A percentile compares a stretch with the other conserved stretches of the same genome.
Evolutionary conservation across 2,329 filamentous ascomycete genomes (phyloP).

Genomic region (Colletotrichum sp.): DNA sequence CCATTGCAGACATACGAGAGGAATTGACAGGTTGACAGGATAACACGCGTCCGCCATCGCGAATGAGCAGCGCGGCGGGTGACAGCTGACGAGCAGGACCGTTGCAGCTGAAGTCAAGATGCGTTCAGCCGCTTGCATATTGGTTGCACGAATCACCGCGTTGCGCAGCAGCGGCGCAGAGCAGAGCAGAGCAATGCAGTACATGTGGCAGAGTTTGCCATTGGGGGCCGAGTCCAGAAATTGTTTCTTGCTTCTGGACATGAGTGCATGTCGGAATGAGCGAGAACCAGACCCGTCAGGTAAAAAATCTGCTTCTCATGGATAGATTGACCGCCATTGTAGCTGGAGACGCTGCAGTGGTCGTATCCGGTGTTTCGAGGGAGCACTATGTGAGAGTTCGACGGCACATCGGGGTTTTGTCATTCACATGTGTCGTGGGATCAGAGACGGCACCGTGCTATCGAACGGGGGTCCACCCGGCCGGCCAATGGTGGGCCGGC

Average conservation of each 20-base stretch:
- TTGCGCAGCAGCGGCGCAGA: not conserved
- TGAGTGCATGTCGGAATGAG: not conserved
- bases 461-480: not conserved
- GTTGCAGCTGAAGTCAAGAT: not conserved
- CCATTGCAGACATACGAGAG: not conserved
- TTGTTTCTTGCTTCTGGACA: not conserved
- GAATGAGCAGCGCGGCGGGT: not conserved
- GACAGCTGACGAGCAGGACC: not conserved
- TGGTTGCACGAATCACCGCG: not conserved
- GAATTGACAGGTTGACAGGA: not conserved
- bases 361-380: not conserved
- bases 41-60: not conserved
- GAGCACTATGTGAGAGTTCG: not conserved
- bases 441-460: slow-evolving; percentile 8
- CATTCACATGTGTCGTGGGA: slow-evolving; percentile 19
- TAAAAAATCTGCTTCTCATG: not conserved
- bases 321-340: not conserved
- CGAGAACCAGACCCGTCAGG: not conserved
- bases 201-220: not conserved
- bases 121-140: not conserved
- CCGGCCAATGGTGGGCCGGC: slow-evolving; percentile 6
- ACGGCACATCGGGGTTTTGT: slow-evolving; percentile 3
- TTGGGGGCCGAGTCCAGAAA: not conserved
- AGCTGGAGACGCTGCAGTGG: not conserved
- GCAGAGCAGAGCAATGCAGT: not conserved